phyloP scores from a whole-genome alignment of 805 yeast genomes.

The Yamadazyma sp. region DNA sequence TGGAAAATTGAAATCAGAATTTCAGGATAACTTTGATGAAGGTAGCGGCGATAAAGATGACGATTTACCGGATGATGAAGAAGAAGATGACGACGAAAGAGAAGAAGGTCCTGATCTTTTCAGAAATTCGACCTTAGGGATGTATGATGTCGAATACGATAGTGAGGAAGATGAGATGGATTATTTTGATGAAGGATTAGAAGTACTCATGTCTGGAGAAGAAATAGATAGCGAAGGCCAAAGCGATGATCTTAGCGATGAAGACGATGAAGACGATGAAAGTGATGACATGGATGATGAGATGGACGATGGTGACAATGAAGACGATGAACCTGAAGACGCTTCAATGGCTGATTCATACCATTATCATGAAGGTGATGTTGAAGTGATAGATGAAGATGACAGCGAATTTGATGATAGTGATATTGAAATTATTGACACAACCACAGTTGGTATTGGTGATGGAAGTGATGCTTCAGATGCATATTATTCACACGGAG shows the following conservation, averaged over 20 bases:
- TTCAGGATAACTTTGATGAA: slow-evolving; percentile 56
- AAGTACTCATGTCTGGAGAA: slow-evolving; percentile 38
- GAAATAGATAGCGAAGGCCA: no score
- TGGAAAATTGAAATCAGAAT: slow-evolving; percentile 54
- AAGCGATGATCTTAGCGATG: slow-evolving; percentile 26
- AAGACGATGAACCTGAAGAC: slow-evolving; percentile 25
- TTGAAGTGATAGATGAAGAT: slow-evolving; percentile 32
- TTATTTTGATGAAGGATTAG: slow-evolving; percentile 35
- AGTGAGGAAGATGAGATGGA: slow-evolving; percentile 54
- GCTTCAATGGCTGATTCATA: slow-evolving; percentile 27
- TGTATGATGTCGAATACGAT: slow-evolving; percentile 82
- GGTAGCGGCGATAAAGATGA: slow-evolving; percentile 52
- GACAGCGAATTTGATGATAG: slow-evolving; percentile 24
- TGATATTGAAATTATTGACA: slow-evolving; percentile 18
- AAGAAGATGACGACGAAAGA: slow-evolving; percentile 53
- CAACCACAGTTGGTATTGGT: slow-evolving; percentile 11
- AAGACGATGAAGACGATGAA: slow-evolving; percentile 29
- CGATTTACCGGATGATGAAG: slow-evolving; percentile 43
- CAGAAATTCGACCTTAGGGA: slow-evolving; percentile 86
- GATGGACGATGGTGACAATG: slow-evolving; percentile 22
- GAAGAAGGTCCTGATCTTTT: slow-evolving; percentile 84
- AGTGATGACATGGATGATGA: slow-evolving; percentile 40
- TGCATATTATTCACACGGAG: slow-evolving; percentile 17
- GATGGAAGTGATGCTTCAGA: slow-evolving; percentile 10
- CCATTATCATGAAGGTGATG: slow-evolving; percentile 19